These are phyloP conservation scores for Solanum hybrid DNA, from an alignment of 305 asterid species.

Conservation along the genomic window DNA sequence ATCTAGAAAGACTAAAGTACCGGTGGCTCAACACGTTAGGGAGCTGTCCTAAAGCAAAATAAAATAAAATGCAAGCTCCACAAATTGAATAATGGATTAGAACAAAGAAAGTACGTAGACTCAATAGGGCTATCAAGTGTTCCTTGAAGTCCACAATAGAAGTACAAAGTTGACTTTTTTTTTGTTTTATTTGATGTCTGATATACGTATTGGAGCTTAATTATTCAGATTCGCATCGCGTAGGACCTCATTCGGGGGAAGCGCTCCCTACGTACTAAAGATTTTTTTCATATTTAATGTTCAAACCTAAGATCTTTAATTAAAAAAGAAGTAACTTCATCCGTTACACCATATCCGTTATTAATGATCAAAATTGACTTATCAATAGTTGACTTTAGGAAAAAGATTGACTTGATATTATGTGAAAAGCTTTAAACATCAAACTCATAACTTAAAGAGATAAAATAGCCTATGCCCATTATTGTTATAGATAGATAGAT, in stretches of 20 bases:
- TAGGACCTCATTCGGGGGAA: no score
- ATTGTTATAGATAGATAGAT: neutral
- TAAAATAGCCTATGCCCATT: neutral
- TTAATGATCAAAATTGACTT: neutral
- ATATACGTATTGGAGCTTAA: no score
- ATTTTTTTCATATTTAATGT: no score
- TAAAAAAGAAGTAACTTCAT: no score
- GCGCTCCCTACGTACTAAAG: accelerated
- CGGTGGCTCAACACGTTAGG: neutral
- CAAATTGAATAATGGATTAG: neutral
- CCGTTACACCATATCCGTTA: neutral
- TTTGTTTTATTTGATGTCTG: no score
- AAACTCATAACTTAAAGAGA: neutral
- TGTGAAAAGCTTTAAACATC: neutral
- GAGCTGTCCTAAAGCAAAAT: neutral
- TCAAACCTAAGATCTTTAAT: no score
- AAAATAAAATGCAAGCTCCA: neutral
- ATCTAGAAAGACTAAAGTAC: neutral
- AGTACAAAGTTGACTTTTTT: neutral
- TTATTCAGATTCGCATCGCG: accelerated
- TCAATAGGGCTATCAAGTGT: neutral
- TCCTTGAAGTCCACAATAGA: neutral
- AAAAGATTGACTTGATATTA: neutral
- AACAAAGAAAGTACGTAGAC: neutral
- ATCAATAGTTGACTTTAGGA: neutral